These are phyloP conservation scores for Syncephalastrum sp. DNA, from an alignment of 371 early-diverging fungal genomes.

Conservation along the genomic window DNA sequence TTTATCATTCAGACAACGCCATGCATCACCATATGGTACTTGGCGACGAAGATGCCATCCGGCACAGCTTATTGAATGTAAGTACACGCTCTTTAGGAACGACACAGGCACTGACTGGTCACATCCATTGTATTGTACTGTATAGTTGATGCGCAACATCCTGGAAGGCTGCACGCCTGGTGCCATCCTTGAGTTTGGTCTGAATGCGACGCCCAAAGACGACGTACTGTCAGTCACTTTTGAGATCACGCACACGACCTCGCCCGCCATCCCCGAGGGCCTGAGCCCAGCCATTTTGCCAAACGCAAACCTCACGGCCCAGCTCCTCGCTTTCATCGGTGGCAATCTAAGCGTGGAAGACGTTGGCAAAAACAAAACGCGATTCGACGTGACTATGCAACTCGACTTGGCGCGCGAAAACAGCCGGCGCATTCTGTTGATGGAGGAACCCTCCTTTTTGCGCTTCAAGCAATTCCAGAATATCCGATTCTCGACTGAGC, in stretches of 20 bases:
- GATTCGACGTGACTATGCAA: conserved; percentile 38
- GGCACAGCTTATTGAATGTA: conserved; percentile 61
- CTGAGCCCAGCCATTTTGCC: conserved; percentile 28
- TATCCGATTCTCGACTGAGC: conserved; percentile 49
- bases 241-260: conserved; percentile 49
- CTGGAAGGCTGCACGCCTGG: conserved; percentile 57
- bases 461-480: conserved; percentile 25
- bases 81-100: conserved; percentile 5
- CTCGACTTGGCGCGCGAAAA: conserved; percentile 31
- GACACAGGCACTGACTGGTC: too few species aligned
- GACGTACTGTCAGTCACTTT: conserved; percentile 42
- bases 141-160: conserved; percentile 55
- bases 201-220: conserved; percentile 27
- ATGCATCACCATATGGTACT: conserved; percentile 55
- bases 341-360: conserved; percentile 41
- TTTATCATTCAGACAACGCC: conserved; percentile 59
- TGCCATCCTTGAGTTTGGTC: conserved; percentile 59
- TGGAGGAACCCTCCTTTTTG: conserved; percentile 12
- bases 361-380: conserved; percentile 35
- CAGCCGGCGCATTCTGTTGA: conserved; percentile 11
- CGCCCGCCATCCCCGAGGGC: conserved; percentile 32
- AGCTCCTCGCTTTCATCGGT: conserved; percentile 48
- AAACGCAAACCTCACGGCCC: conserved; percentile 53
- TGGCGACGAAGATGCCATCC: conserved; percentile 57
- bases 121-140: background rate